phyloP scores from a whole-genome alignment of 2,329 filamentous ascomycete species.

The Claviceps digitariae region DNA sequence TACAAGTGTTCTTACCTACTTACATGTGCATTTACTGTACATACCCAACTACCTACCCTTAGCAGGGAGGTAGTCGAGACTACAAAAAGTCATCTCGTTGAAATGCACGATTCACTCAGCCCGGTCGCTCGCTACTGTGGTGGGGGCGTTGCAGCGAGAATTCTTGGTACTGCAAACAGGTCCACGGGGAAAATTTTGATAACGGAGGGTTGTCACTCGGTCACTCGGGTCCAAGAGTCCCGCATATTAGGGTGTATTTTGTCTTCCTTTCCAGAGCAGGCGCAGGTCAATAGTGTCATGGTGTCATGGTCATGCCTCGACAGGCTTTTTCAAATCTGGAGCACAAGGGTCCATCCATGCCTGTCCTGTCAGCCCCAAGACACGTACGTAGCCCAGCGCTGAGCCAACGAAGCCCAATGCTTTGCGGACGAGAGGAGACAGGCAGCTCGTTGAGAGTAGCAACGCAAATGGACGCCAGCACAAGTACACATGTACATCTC shows the following conservation, averaged over 20 bases:
- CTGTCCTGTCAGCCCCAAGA: neutral
- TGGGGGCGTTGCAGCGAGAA: neutral
- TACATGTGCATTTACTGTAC: too few species aligned
- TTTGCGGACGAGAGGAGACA: neutral
- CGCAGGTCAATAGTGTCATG: neutral
- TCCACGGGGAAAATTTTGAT: neutral
- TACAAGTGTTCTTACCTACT: too few species aligned
- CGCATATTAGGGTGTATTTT: neutral
- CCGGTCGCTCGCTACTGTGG: neutral
- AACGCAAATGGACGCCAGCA: neutral
- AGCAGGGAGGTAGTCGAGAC: too few species aligned
- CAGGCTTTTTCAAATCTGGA: neutral
- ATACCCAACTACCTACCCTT: too few species aligned
- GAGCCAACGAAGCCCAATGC: neutral
- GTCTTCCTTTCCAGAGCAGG: neutral
- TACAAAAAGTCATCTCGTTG: neutral
- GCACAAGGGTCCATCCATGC: neutral
- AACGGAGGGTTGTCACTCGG: too few species aligned
- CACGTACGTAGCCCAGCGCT: neutral
- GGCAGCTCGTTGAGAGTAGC: too few species aligned
- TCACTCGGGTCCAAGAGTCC: neutral
- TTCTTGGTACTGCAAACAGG: neutral
- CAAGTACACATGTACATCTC: neutral
- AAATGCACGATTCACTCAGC: neutral
- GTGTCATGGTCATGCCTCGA: neutral